These are phyloP conservation scores for Naumovozyma castellii DNA, from an alignment of 805 yeast genomes.

Conservation along the genomic window DNA sequence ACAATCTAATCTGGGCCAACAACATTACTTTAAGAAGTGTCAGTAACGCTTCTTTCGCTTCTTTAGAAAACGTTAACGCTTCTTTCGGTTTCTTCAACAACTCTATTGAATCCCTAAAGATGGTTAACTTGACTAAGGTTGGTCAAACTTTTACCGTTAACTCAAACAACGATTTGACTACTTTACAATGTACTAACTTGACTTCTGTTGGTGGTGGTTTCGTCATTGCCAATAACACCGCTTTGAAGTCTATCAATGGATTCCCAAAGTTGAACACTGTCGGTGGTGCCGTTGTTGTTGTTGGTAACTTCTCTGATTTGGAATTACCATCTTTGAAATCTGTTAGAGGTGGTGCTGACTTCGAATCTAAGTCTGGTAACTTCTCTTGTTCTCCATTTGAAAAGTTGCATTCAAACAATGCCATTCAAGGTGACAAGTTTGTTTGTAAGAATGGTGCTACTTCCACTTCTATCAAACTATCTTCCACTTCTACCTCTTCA, in stretches of 20 bases:
- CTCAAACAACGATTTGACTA: slow-evolving; percentile 63
- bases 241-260: slow-evolving; percentile 54
- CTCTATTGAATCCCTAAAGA: slow-evolving; percentile 46
- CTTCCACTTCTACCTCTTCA: slow-evolving; percentile 23
- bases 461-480: slow-evolving; percentile 36
- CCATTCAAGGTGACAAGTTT: slow-evolving; percentile 83
- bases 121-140: slow-evolving; percentile 46
- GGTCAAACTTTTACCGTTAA: slow-evolving; percentile 76
- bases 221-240: slow-evolving; percentile 74
- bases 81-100: slow-evolving; percentile 74
- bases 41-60: slow-evolving; percentile 59
- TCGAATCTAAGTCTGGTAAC: slow-evolving; percentile 60
- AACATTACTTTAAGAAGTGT: slow-evolving; percentile 78
- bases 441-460: slow-evolving; percentile 57
- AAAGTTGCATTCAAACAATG: slow-evolving; percentile 62
- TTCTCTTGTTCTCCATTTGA: slow-evolving; percentile 76
- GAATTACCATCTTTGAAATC: slow-evolving; percentile 61
- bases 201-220: slow-evolving; percentile 85
- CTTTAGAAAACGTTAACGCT: slow-evolving; percentile 64
- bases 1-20: slow-evolving; percentile 72
- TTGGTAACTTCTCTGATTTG: slow-evolving; percentile 75
- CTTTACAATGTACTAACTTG: slow-evolving; percentile 59
- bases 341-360: slow-evolving; percentile 86
- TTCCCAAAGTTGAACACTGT: slow-evolving; percentile 65
- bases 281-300: slow-evolving; percentile 78